Evolutionary conservation across 2,329 filamentous ascomycete species (phyloP).

Genomic region (Colletotrichum melonis): DNA sequence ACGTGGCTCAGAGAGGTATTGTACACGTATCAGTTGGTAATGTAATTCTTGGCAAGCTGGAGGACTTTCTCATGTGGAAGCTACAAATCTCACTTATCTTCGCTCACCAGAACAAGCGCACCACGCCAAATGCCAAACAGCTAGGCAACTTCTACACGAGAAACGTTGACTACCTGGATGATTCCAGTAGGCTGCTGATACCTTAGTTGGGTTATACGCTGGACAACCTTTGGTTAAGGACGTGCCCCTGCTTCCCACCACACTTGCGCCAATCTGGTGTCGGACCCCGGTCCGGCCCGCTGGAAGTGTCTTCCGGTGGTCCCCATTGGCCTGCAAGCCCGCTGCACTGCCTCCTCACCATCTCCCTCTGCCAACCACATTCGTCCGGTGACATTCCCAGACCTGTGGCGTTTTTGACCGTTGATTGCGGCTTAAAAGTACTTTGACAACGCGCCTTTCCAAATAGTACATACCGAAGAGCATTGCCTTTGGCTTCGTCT

Average conservation of each 20-base stretch:
- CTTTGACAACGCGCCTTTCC: no score
- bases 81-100: no score
- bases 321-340: background rate
- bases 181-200: background rate
- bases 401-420: background rate
- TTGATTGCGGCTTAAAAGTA: no score
- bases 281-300: no score
- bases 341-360: background rate
- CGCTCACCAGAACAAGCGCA: no score
- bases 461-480: no score
- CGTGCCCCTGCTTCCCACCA: no score
- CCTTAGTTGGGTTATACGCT: no score
- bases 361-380: background rate
- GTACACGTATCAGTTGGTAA: no score
- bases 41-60: no score
- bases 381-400: background rate
- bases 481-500: no score
- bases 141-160: background rate
- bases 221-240: background rate
- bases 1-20: background rate
- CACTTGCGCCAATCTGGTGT: background rate
- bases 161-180: background rate
- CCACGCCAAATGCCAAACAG: background rate
- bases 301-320: background rate
- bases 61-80: no score